These are phyloP conservation scores for Acanthamoeba divionensis DNA, from an alignment of 208 protist species.

Conservation along the genomic window DNA sequence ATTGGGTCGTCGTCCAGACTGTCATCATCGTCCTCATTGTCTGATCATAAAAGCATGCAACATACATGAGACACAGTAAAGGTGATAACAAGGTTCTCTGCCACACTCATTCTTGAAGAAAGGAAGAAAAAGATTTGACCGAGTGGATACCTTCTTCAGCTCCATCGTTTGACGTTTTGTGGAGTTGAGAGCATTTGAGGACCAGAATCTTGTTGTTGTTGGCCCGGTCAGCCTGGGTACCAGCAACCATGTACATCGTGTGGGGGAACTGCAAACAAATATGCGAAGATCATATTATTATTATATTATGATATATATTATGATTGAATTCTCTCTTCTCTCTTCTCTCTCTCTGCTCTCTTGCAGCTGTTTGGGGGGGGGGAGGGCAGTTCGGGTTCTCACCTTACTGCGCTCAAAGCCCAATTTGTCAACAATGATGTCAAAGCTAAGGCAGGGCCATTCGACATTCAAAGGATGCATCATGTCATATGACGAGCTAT, in stretches of 20 bases:
- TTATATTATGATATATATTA: neutral
- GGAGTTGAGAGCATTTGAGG: constrained; percentile 90
- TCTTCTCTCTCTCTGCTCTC: neutral
- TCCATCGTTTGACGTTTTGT: constrained; percentile 89
- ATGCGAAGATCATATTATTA: neutral
- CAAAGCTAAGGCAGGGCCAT: constrained; percentile 75
- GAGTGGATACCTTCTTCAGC: constrained; percentile 64
- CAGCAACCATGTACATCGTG: constrained; percentile 89
- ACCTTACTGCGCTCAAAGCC: constrained; percentile 64
- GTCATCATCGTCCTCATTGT: constrained; percentile 70
- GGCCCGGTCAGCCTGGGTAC: constrained; percentile 91
- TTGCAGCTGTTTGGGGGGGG: neutral
- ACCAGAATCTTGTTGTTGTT: constrained; percentile 92
- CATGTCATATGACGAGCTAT: constrained; percentile 71
- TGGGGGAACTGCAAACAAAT: constrained; percentile 83
- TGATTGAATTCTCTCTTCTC: neutral
- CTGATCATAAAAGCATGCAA: constrained; percentile 68
- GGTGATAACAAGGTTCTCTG: neutral
- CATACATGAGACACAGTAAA: neutral
- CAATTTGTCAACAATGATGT: constrained; percentile 67
- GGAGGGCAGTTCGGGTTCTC: neutral
- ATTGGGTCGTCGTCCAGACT: constrained; percentile 82
- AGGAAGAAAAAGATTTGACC: neutral
- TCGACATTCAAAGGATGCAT: constrained; percentile 67
- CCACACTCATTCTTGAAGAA: neutral